Conservation (phyloP, 805 yeast genomes). For the Komagataella populi region DNA sequence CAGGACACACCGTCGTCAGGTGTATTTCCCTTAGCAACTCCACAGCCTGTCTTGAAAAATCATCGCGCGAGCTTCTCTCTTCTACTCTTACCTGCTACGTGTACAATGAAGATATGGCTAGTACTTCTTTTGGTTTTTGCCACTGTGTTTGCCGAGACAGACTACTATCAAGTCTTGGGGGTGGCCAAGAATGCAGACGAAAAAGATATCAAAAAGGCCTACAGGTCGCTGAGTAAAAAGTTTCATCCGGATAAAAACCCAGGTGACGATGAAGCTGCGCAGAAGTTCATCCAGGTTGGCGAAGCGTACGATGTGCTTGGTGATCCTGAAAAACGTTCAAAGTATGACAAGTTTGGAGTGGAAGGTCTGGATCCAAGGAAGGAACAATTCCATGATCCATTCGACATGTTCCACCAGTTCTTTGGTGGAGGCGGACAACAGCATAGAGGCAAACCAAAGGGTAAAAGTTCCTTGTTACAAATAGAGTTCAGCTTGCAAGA, state of each 20-base stretch:
- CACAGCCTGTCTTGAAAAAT: background rate
- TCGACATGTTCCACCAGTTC: constrained; percentile 51
- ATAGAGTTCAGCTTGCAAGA: constrained; percentile 48
- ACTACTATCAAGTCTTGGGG: constrained; percentile 45
- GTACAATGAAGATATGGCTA: constrained; percentile 1
- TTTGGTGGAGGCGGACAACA: constrained; percentile 31
- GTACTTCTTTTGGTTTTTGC: background rate
- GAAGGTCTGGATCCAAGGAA: constrained; percentile 38
- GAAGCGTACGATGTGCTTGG: constrained; percentile 84
- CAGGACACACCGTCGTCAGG: background rate
- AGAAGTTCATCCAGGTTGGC: constrained; percentile 79
- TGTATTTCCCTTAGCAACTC: background rate
- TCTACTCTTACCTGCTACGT: background rate
- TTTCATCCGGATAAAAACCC: constrained; percentile 94
- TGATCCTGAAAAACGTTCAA: constrained; percentile 51
- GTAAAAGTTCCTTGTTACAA: constrained; percentile 45
- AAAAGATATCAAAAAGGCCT: constrained; percentile 74
- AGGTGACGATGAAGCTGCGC: constrained; percentile 69
- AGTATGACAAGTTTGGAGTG: constrained; percentile 68
- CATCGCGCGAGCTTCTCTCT: background rate
- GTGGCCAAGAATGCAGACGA: constrained; percentile 57
- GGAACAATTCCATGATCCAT: constrained; percentile 17
- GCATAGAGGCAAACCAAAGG: constrained; percentile 34
- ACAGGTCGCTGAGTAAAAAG: constrained; percentile 66
- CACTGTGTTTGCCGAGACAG: constrained; percentile 20